phyloP scores from a whole-genome alignment of 257 asterid species.

The Gynochthodes officinalis region DNA sequence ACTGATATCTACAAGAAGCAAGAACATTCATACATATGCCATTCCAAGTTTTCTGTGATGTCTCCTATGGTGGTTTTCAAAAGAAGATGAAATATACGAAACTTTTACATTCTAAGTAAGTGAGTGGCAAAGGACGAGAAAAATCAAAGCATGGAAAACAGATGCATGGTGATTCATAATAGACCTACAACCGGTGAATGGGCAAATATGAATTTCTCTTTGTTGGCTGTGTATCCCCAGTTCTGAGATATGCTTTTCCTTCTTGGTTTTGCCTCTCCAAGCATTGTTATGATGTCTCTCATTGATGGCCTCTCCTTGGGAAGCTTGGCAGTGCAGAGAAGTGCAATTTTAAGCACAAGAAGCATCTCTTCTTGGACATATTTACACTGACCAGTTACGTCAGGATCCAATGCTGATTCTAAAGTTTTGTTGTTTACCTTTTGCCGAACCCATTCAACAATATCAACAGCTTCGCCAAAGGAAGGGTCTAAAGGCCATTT shows the following conservation, averaged over 20 bases:
- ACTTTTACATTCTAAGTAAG: background rate
- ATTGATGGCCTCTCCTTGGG: conserved; percentile 82
- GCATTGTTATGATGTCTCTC: conserved; percentile 73
- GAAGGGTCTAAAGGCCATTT: conserved; percentile 55
- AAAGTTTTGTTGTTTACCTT: conserved; percentile 29
- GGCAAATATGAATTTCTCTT: conserved; percentile 61
- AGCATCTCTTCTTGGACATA: conserved; percentile 77
- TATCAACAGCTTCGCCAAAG: conserved; percentile 59
- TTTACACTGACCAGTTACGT: conserved; percentile 59
- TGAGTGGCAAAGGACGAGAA: background rate
- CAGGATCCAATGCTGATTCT: conserved; percentile 48
- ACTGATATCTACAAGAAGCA: conserved; percentile 5
- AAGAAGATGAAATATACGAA: background rate
- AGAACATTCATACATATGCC: background rate
- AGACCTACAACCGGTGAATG: conserved; percentile 80
- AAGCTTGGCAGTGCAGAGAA: conserved; percentile 72
- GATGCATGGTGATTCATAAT: conserved; percentile 22
- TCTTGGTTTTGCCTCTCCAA: conserved; percentile 83
- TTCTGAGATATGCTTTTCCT: conserved; percentile 66
- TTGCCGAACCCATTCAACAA: conserved; percentile 67
- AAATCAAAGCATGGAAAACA: too few relatives aligned
- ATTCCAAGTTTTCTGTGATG: background rate
- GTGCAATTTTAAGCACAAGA: conserved; percentile 69
- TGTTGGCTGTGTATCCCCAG: conserved; percentile 63
- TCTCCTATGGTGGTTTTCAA: background rate